Conservation (phyloP, 192 early-diverging fungal genomes). For the Linnemannia elongata region DNA sequence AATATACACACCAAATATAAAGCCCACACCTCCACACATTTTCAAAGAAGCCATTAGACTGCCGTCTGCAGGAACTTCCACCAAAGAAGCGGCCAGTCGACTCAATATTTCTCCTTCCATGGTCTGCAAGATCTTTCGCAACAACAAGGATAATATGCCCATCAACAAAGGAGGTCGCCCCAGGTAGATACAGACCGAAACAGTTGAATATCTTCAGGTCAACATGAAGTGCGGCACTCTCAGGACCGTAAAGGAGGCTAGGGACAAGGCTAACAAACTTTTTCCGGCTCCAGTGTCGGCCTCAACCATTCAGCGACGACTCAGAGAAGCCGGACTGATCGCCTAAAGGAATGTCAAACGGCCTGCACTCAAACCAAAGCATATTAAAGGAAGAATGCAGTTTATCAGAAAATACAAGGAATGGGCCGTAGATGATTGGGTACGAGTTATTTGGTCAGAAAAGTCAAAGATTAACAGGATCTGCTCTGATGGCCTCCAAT, state of each 20-base stretch:
- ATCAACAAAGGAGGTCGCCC: conserved; percentile 24
- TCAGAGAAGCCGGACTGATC: conserved; percentile 31
- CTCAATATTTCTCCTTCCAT: conserved; percentile 5
- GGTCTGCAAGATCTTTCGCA: neutral
- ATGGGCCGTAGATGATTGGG: conserved; percentile 28
- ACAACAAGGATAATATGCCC: conserved; percentile 18
- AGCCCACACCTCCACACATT: neutral
- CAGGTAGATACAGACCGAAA: conserved; percentile 11
- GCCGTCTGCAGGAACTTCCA: neutral
- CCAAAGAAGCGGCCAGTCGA: neutral
- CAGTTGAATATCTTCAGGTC: conserved; percentile 14
- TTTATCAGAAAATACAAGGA: conserved; percentile 29
- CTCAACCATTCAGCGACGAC: conserved; percentile 7
- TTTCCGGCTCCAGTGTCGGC: conserved; percentile 11
- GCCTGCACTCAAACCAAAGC: neutral
- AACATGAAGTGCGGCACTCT: conserved; percentile 6
- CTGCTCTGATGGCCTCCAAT: conserved; percentile 21
- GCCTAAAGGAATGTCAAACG: conserved; percentile 14
- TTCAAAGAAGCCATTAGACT: neutral
- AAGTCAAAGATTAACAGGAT: conserved; percentile 39
- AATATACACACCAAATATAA: neutral
- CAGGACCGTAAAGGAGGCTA: neutral
- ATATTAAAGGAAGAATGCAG: neutral
- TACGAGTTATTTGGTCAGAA: conserved; percentile 5
- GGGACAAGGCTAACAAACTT: neutral